These are phyloP conservation scores for Paramecium sonneborni DNA, from an alignment of 73 alveolate species.

Conservation along the genomic window DNA sequence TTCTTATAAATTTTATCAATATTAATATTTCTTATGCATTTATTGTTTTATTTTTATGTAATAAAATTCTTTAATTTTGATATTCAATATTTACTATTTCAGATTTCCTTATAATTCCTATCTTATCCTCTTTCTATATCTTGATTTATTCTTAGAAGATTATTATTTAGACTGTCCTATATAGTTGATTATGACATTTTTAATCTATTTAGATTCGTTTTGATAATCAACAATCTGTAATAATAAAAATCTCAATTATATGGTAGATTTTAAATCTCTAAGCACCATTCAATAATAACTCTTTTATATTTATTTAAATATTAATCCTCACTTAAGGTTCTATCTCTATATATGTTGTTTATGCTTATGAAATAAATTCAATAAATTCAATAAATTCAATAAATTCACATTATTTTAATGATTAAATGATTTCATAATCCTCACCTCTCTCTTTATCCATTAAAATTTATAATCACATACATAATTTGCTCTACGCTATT, in stretches of 20 bases:
- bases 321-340: constrained; percentile 15
- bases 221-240: constrained; percentile 72
- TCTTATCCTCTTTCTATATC: too few species aligned
- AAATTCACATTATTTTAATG: constrained; percentile 57
- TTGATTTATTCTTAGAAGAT: too few species aligned
- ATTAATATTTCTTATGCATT: background rate
- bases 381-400: constrained; percentile 52
- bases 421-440: constrained; percentile 56
- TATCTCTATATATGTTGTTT: constrained; percentile 49
- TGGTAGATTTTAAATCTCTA: constrained; percentile 52
- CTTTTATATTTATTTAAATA: constrained; percentile 51
- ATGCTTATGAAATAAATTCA: constrained; percentile 61
- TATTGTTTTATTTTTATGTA: background rate
- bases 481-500: too few species aligned
- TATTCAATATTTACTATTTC: background rate
- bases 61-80: background rate
- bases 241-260: constrained; percentile 53
- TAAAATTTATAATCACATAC: constrained; percentile 55
- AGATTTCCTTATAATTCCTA: too few species aligned
- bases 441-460: constrained; percentile 42
- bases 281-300: constrained; percentile 58
- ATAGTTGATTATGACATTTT: too few species aligned
- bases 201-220: constrained; percentile 44
- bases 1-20: background rate
- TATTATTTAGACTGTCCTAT: too few species aligned